Evolutionary conservation across 2,329 filamentous ascomycete genomes (phyloP), one percentile per base, ranked within the genome.

Genomic region (Alternaria metachromatica): DNA sequence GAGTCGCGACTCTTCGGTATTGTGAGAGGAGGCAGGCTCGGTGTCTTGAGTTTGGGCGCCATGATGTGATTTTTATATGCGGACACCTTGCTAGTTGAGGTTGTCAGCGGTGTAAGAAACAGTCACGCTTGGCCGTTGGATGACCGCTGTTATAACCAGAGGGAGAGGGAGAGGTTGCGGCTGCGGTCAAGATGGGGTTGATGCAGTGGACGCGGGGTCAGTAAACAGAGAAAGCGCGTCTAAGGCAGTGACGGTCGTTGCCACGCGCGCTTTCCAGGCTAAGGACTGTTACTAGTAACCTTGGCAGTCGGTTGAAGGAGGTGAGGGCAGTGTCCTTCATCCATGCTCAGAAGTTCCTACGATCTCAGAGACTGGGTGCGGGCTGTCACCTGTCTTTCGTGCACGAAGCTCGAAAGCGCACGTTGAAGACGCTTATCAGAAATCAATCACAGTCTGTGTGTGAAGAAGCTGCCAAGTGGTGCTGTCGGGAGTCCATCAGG

Each of bases 271-370:
- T 23, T 63, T 56, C 58, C 55, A 33, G 13, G 12, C 21, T 26
- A 37, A 45, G 21, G 44, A 30, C 26, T 41, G n/a, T 37, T 54
- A 37, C 25, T 55, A 50, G 44, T 28, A 48, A 49, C 12, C 64
- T 67, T 65, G 67, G 64, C 69, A 41, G 48, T 18, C 11, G 49
- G 48, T 41, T 37, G 26, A 37, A 37, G 63, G 46, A 50, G 41
- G 33, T 37, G 55, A 44, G 49, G 45, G 23, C 12, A 37, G 20
- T 25, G 13, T 53, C 28, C 30, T 53, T 2, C 30, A 41, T 23
- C 13, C 8, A 13, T 21, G 15, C 49, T 53, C 49, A 28, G 11
- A 30, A 53, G 18, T n/a, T 23, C 18, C 5, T 6, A n/a, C 6
- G 48, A 11, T 15, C 18, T 4, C 28, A 30, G n/a, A 23, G 15